A percentile compares a stretch with the other conserved stretches of the same genome.
Evolutionary conservation across 345 rosid genomes (phyloP).

Genomic region (Aurinia saxatilis): DNA sequence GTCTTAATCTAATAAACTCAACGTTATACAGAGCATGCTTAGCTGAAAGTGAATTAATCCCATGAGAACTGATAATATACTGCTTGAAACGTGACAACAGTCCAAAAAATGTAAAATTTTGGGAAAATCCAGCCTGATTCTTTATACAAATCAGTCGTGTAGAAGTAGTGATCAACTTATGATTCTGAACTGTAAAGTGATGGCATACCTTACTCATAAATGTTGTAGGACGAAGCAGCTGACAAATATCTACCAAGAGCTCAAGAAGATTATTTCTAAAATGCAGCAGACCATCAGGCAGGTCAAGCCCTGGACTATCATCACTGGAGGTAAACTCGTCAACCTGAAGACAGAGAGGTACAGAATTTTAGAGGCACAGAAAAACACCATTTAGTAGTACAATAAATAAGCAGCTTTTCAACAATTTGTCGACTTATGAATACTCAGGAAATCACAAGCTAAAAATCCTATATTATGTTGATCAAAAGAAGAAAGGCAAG

Average conservation of each 20-base stretch:
- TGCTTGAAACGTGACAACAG: neutral
- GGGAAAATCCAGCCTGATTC: neutral
- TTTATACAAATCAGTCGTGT: neutral
- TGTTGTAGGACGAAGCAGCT: conserved; percentile 54
- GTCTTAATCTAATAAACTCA: neutral
- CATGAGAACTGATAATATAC: neutral
- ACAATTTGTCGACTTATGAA: neutral
- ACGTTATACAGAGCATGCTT: neutral
- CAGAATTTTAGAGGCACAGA: conserved; percentile 13
- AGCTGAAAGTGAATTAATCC: neutral
- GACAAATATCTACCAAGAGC: conserved; percentile 87
- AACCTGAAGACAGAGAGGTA: conserved; percentile 46
- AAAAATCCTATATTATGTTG: neutral
- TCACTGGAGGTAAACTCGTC: conserved; percentile 65
- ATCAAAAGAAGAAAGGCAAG: neutral
- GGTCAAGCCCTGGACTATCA: conserved; percentile 46
- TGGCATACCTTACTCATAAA: conserved; percentile 67
- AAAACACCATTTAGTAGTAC: neutral
- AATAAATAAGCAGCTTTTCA: conserved; percentile 1
- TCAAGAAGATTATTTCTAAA: conserved; percentile 85
- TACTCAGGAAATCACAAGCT: neutral
- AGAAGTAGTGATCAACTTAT: neutral
- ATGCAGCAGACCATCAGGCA: conserved; percentile 82
- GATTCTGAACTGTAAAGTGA: conserved; percentile 16
- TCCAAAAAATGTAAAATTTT: neutral